Evolutionary conservation across 345 rosid genomes (phyloP), one percentile per base, ranked within the genome.

Genomic region (Eutrema japonicum): DNA sequence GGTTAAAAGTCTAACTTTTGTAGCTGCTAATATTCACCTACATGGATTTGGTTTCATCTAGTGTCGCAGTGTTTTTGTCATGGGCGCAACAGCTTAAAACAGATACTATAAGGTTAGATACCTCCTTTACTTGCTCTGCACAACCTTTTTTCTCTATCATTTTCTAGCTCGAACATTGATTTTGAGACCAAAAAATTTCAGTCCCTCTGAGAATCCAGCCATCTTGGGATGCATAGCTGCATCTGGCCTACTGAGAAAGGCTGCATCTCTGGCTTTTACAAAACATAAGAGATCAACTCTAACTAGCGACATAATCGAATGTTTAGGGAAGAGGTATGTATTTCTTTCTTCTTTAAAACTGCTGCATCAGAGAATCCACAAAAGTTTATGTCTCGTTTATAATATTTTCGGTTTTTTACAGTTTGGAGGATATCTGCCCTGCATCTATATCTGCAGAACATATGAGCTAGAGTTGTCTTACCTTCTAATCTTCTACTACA

Each of bases 151-250:
- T 36, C 10, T 46, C 42, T 46, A 14, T 53, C 58, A 47, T 47
- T 57, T 56, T 56, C 33, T 14, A 46, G 52, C 47, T 63, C 56
- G n/a, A 12, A 12, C 45, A 10, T 0, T 43, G 29, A 2, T 48
- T 57, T 38, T 66, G 14, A 56, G 47, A 27, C 76, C 50, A 60
- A 26, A 22, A 36, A n/a, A 18, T 3, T 60, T 38, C 72, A 73
- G 78, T 30, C 29, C 42, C 37, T 75, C 63, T 26, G 69, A 63
- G 73, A 92, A 77, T 77, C 97, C 97, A n/a, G 83, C 86, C 0
- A 62, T 95, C 60, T 74, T 87, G 75, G 97, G 93, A n/a, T 92
- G 96, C 87, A 85, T 90, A 63, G 97, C 96, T 40, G 99, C 86
- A 27, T 90, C 93, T 67, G 86, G 88, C 73, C 71, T 95, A n/a